Evolutionary conservation across 2,329 filamentous ascomycete species (phyloP).

Genomic region (Trichoderma citrinoviride): DNA sequence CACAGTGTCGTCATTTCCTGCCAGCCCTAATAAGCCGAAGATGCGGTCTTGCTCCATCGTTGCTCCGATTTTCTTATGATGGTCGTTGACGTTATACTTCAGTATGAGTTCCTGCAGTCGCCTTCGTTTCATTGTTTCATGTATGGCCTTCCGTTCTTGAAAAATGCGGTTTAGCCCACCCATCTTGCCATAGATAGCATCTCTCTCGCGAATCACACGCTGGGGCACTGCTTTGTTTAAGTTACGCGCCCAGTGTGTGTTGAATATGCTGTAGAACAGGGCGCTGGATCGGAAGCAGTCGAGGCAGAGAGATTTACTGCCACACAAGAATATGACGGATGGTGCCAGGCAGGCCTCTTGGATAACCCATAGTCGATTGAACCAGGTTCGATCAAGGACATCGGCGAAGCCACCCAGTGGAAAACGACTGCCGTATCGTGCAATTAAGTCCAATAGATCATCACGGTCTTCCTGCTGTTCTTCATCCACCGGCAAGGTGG

Average conservation of each 20-base stretch:
- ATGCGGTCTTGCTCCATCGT: slow-evolving; percentile 33
- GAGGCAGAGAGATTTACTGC: slow-evolving; percentile 28
- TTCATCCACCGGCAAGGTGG: slow-evolving; percentile 24
- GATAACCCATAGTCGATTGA: slow-evolving; percentile 36
- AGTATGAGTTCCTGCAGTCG: slow-evolving; percentile 31
- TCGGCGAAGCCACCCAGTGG: slow-evolving; percentile 31
- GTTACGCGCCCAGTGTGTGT: slow-evolving; percentile 30
- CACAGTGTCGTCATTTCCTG: slow-evolving; percentile 26
- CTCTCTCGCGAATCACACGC: slow-evolving; percentile 24
- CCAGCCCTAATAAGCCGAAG: slow-evolving; percentile 35
- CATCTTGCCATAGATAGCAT: slow-evolving; percentile 27
- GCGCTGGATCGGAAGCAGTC: slow-evolving; percentile 29
- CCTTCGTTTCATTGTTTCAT: slow-evolving; percentile 23
- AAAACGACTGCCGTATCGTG: slow-evolving; percentile 26
- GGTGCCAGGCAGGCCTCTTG: slow-evolving; percentile 35
- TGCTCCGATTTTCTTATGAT: slow-evolving; percentile 28
- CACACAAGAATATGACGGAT: slow-evolving; percentile 30
- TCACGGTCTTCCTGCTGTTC: slow-evolving; percentile 29
- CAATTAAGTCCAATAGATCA: slow-evolving; percentile 30
- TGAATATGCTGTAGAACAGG: slow-evolving; percentile 35
- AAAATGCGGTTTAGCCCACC: slow-evolving; percentile 29
- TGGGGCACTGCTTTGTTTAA: slow-evolving; percentile 16
- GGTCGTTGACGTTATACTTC: slow-evolving; percentile 33
- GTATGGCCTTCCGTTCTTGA: slow-evolving; percentile 34
- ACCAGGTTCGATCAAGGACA: slow-evolving; percentile 33